Conservation (phyloP, 805 yeast species). For the Cyberlindnera japonica region DNA sequence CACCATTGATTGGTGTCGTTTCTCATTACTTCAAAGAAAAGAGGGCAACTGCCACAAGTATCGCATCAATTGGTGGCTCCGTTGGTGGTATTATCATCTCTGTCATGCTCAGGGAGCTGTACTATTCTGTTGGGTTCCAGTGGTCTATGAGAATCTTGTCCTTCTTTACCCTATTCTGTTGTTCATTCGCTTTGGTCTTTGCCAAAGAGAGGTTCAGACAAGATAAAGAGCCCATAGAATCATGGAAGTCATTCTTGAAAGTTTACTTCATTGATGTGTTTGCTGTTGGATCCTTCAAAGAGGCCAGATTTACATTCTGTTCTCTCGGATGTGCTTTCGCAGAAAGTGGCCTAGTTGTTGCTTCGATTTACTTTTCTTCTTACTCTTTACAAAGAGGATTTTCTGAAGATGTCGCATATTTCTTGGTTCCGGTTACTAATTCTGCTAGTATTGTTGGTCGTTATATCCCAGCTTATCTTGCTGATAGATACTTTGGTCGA, state of each 20-base stretch:
- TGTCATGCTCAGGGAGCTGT: constrained; percentile 44
- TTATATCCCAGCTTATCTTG: constrained; percentile 30
- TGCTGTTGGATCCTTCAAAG: constrained; percentile 38
- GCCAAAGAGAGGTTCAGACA: constrained; percentile 37
- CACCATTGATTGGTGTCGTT: constrained; percentile 55
- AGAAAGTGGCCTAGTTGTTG: constrained; percentile 42
- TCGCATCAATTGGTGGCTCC: constrained; percentile 48
- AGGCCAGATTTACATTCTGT: constrained; percentile 39
- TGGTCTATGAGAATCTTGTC: constrained; percentile 56
- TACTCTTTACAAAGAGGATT: constrained; percentile 31
- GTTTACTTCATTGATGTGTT: constrained; percentile 10
- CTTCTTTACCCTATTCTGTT: constrained; percentile 38
- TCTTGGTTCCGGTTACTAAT: constrained; percentile 40
- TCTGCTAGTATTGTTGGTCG: constrained; percentile 33
- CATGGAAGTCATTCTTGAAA: not conserved
- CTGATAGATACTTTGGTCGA: constrained; percentile 39
- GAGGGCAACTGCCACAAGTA: constrained; percentile 51
- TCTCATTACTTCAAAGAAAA: constrained; percentile 59
- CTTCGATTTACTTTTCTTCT: constrained; percentile 48
- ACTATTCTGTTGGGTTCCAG: constrained; percentile 41
- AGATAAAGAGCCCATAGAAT: not conserved
- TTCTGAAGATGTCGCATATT: constrained; percentile 32
- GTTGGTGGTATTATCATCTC: constrained; percentile 55
- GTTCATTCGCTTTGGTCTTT: constrained; percentile 30
- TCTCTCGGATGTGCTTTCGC: constrained; percentile 41